A percentile compares a stretch with the other conserved stretches of the same genome.
These are phyloP conservation scores for Dalbergia cochinchinensis DNA, from an alignment of 306 rosid species.

Conservation along the genomic window DNA sequence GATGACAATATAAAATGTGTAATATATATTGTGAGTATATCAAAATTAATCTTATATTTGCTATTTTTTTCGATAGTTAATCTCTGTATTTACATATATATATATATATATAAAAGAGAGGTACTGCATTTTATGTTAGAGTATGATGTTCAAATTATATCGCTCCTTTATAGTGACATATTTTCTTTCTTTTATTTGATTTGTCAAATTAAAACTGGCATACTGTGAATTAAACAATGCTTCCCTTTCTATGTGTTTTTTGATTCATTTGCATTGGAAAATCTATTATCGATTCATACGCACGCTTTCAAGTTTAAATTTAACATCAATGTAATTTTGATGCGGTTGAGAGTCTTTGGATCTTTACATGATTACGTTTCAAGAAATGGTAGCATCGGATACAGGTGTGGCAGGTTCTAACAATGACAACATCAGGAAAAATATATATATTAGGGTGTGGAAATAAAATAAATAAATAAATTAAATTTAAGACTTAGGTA, in stretches of 20 bases:
- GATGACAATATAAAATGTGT: too few species aligned
- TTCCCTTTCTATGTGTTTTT: not conserved
- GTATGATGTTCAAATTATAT: too few species aligned
- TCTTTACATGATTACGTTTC: not conserved
- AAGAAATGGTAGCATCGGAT: not conserved
- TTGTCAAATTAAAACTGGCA: conserved; percentile 58
- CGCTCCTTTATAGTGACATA: not conserved
- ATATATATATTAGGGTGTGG: not conserved
- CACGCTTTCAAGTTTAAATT: conserved; percentile 29
- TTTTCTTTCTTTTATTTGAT: conserved; percentile 21
- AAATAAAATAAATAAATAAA: not conserved
- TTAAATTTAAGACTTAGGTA: not conserved
- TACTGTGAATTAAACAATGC: conserved; percentile 33
- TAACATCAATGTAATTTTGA: not conserved
- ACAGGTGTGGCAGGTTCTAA: not conserved
- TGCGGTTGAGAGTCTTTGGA: not conserved
- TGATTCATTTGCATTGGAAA: not conserved
- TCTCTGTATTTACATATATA: too few species aligned
- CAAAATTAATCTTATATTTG: too few species aligned
- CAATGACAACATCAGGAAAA: not conserved
- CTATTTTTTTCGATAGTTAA: too few species aligned
- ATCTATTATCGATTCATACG: not conserved
- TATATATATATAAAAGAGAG: too few species aligned
- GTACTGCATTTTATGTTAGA: too few species aligned
- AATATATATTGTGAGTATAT: too few species aligned